phyloP scores from a whole-genome alignment of 192 early-diverging fungal species.

The Umbelopsis sp. region DNA sequence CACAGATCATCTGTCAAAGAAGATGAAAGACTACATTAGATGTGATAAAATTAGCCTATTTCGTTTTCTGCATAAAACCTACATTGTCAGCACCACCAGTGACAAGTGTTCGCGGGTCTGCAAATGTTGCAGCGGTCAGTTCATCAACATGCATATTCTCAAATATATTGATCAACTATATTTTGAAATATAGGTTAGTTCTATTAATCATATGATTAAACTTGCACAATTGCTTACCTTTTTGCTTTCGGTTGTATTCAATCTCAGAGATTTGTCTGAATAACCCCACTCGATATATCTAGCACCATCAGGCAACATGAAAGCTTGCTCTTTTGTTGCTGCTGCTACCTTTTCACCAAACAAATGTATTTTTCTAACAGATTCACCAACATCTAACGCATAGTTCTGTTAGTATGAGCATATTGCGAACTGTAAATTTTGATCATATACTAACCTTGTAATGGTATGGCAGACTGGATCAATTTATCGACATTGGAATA shows the following conservation, averaged over 20 bases:
- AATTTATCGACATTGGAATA: slow-evolving; percentile 51
- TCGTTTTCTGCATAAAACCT: background rate
- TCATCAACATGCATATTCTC: slow-evolving; percentile 63
- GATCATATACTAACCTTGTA: slow-evolving; percentile 43
- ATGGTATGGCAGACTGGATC: slow-evolving; percentile 52
- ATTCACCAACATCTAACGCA: slow-evolving; percentile 48
- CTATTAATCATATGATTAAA: background rate
- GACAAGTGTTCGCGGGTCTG: slow-evolving; percentile 60
- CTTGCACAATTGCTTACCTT: slow-evolving; percentile 35
- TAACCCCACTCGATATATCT: slow-evolving; percentile 69
- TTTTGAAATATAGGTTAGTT: background rate
- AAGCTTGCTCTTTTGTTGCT: slow-evolving; percentile 42
- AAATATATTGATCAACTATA: slow-evolving; percentile 52
- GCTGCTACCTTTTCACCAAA: slow-evolving; percentile 44
- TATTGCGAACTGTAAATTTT: too few species aligned
- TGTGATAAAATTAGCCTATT: background rate
- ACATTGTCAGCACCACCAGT: slow-evolving; percentile 60
- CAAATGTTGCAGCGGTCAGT: slow-evolving; percentile 59
- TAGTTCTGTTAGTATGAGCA: too few species aligned
- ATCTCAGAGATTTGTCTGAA: slow-evolving; percentile 58
- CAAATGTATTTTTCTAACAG: slow-evolving; percentile 52
- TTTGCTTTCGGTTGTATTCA: slow-evolving; percentile 51
- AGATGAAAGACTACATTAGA: slow-evolving; percentile 1
- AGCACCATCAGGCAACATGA: slow-evolving; percentile 43
- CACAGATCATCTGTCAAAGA: slow-evolving; percentile 50